A percentile compares a stretch with the other conserved stretches of the same genome.
These are phyloP conservation scores for Davidsoniella neocaledoniae DNA, from an alignment of 2,329 filamentous ascomycete species.

Conservation along the genomic window DNA sequence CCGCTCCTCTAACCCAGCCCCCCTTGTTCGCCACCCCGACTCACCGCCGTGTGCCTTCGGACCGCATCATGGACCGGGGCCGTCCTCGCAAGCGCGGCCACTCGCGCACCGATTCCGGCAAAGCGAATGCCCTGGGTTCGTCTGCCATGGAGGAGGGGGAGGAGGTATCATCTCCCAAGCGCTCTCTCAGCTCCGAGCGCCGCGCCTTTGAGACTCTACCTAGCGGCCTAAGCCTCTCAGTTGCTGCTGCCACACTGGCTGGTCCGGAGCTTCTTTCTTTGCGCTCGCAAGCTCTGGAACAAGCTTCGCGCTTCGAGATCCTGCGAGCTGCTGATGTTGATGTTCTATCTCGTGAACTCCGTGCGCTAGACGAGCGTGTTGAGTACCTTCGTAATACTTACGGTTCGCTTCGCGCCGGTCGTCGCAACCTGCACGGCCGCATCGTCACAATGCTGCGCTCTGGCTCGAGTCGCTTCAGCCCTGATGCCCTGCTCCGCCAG, in stretches of 20 bases:
- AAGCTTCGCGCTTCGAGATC: conserved; percentile 48
- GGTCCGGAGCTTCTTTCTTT: conserved; percentile 32
- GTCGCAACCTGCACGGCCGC: conserved; percentile 58
- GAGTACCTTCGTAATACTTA: conserved; percentile 66
- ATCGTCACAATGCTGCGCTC: conserved; percentile 64
- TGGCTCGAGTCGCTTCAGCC: conserved; percentile 47
- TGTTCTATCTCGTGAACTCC: conserved; percentile 53
- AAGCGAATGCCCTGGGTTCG: conserved; percentile 12
- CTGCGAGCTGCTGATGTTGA: conserved; percentile 46
- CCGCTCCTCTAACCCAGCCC: neutral
- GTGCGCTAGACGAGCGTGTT: conserved; percentile 58
- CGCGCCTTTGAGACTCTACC: conserved; percentile 45
- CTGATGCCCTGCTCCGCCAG: conserved; percentile 61
- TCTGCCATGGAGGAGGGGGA: conserved; percentile 18
- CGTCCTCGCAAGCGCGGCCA: conserved; percentile 39
- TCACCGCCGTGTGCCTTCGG: conserved; percentile 37
- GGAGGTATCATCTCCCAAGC: conserved; percentile 26
- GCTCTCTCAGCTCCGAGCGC: conserved; percentile 34
- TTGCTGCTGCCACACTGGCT: conserved; percentile 33
- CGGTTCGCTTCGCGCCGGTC: conserved; percentile 55
- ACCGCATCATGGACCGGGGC: conserved; percentile 45
- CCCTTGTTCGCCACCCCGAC: neutral
- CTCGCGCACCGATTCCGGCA: conserved; percentile 20
- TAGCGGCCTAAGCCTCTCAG: conserved; percentile 34
- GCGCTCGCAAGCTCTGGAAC: conserved; percentile 43